Base-by-base conservation (phyloP, 108 stramenopile genomes). In the Fragilaria crotonensis region DNA sequence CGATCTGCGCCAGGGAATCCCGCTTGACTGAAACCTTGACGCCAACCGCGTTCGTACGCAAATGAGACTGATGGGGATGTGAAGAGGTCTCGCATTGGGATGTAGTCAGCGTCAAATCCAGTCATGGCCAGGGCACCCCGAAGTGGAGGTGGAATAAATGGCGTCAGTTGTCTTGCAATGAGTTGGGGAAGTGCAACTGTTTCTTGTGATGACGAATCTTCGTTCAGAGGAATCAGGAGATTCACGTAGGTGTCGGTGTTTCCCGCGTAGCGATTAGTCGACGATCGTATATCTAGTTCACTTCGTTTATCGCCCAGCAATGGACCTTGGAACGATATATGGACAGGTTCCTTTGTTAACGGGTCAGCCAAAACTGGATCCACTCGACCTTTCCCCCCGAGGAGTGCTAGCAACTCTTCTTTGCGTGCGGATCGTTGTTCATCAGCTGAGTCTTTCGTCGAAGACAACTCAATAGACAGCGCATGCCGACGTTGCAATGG, bases 11-110 rank as follows among this genome's bases (percentile, higher is more conserved):
- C 96, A 26, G 96, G 96, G 58, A 97, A 97, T 47, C 96, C 96
- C 19, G 90, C 86, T 32, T 68, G 71, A 28, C 71, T 70, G 76
- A 97, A 97, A 2, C 81, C 78, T 57, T 96, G 90, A 45, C 96
- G 62, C 95, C 95, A 97, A 33, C 96, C 96, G 9, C 93, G 73
- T 67, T 97, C 96, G 63, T 97, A 96, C 56, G 93, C 86, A 70
- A 81, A 93, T 1, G 88, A 87, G 11, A 94, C 89, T 4, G 82
- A 36, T 5, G 96, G 95, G 27, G 64, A 78, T 19, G 93, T 95
- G 60, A 97, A 97, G 57, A 90, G 71, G 67, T 93, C 89, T 63
- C 84, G 66, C 81, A 80, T 84, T 2, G 83, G 78, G 19, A 82
- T 58, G 54, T 78, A 80, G 17, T 76, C 75, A 7, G 68, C 30